These are phyloP conservation scores for Talaromyces amestolkiae DNA, from an alignment of 2,329 filamentous ascomycete species.

Conservation along the genomic window DNA sequence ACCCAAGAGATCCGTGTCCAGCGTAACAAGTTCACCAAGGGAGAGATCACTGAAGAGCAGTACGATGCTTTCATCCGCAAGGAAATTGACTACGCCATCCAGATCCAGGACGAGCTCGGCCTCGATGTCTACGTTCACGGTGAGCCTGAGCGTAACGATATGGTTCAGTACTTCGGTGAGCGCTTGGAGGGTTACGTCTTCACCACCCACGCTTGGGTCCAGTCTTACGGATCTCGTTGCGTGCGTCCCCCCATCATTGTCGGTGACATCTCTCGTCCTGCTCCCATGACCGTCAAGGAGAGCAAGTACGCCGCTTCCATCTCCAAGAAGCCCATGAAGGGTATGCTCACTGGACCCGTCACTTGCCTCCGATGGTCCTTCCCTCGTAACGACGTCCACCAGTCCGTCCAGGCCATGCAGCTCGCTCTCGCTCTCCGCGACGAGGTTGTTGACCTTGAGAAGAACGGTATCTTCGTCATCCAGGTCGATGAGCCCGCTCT, in stretches of 20 bases:
- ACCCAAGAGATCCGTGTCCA: slow-evolving; percentile 97
- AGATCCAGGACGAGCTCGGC: slow-evolving; percentile 96
- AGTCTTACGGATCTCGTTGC: slow-evolving; percentile 97
- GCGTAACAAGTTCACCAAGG: slow-evolving; percentile 98
- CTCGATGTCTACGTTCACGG: slow-evolving; percentile 97
- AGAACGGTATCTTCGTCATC: slow-evolving; percentile 94
- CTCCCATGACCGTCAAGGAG: slow-evolving; percentile 99
- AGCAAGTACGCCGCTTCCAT: slow-evolving; percentile 96
- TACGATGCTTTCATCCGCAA: slow-evolving; percentile 99
- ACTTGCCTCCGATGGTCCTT: slow-evolving; percentile 99
- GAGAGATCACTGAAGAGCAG: slow-evolving; percentile 84
- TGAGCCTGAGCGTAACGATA: slow-evolving; percentile 99
- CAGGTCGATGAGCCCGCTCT: slow-evolving; percentile 99
- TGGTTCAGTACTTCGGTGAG: slow-evolving; percentile 99
- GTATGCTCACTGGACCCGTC: slow-evolving; percentile 98
- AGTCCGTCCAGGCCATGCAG: slow-evolving; percentile 98
- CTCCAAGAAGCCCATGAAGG: slow-evolving; percentile 99
- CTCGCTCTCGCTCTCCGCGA: slow-evolving; percentile 97
- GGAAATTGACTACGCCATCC: slow-evolving; percentile 92
- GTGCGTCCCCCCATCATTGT: slow-evolving; percentile 98
- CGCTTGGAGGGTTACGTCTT: slow-evolving; percentile 92
- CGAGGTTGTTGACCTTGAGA: slow-evolving; percentile 96
- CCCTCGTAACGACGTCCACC: slow-evolving; percentile 98
- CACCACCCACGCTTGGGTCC: slow-evolving; percentile 98
- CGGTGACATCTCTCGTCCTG: slow-evolving; percentile 94